A percentile compares a stretch with the other conserved stretches of the same genome.
Conservation (phyloP, 2,329 filamentous ascomycete species). For the Nigrograna mackinnonii region DNA sequence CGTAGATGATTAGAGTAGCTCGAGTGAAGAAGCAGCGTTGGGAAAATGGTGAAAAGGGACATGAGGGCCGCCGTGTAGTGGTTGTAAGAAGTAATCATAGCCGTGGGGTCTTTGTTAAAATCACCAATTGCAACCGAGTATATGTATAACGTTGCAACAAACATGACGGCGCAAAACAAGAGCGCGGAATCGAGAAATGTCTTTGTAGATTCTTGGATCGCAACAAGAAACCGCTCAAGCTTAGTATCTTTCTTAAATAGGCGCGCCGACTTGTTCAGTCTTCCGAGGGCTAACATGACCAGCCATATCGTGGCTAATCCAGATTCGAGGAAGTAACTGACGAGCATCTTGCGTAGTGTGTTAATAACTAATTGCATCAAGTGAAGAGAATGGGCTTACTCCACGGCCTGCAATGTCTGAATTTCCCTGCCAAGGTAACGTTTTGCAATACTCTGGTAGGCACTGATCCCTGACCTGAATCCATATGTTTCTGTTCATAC, state of each 20-base stretch:
- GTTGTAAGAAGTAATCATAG: too few relatives aligned
- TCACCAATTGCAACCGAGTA: not conserved
- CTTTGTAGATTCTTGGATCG: constrained; percentile 4
- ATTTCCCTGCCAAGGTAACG: constrained; percentile 8
- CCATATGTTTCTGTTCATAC: too few relatives aligned
- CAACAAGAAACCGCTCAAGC: constrained; percentile 1
- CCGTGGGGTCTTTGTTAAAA: not conserved
- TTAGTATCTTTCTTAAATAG: not conserved
- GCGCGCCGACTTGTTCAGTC: not conserved
- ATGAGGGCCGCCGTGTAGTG: constrained; percentile 3
- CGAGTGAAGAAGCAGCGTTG: constrained; percentile 5
- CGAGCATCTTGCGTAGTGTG: constrained; percentile 7
- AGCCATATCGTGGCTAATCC: constrained; percentile 5
- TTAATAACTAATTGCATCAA: not conserved
- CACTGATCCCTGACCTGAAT: not conserved
- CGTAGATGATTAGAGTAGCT: constrained; percentile 6
- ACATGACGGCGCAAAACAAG: constrained; percentile 7
- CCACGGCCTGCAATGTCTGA: constrained; percentile 9
- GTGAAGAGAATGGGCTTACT: constrained; percentile 1
- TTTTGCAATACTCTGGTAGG: constrained; percentile 1
- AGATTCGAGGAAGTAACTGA: constrained; percentile 7
- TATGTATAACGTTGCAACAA: constrained; percentile 1
- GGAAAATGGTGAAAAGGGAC: constrained; percentile 7
- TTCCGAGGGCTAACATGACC: not conserved
- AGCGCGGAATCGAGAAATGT: constrained; percentile 10